Percentiles rank a stretch among this genome's conserved stretches.
Evolutionary conservation across 257 asterid species (phyloP).

Genomic region (Solanum pennellii): DNA sequence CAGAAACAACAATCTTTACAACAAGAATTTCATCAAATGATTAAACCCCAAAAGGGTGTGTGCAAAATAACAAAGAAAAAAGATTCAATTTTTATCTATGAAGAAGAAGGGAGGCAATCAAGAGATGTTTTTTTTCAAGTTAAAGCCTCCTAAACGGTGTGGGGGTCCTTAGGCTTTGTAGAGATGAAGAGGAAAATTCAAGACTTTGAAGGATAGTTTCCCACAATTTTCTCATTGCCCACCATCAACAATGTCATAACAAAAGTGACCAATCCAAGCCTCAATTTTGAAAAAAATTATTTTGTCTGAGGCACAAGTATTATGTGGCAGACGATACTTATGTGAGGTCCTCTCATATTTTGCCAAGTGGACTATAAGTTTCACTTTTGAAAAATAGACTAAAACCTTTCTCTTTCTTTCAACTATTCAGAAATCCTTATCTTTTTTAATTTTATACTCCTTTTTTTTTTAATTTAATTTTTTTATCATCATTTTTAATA

Average conservation of each 20-base stretch:
- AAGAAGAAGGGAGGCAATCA: background rate
- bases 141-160: background rate
- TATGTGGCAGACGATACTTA: too few species aligned
- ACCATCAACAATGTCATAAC: slow-evolving; percentile 5
- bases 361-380: too few species aligned
- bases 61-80: background rate
- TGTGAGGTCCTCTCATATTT: too few species aligned
- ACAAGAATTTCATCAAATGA: background rate
- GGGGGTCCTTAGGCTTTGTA: background rate
- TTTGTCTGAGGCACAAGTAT: too few species aligned
- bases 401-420: too few species aligned
- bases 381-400: too few species aligned
- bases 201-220: background rate
- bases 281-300: background rate
- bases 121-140: background rate
- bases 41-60: background rate
- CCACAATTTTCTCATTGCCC: slow-evolving; percentile 40
- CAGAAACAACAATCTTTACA: slow-evolving; percentile 40
- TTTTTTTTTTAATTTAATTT: too few species aligned
- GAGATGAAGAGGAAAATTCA: slow-evolving; percentile 5
- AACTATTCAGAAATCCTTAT: too few species aligned
- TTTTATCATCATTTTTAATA: too few species aligned
- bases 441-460: too few species aligned
- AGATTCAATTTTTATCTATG: background rate
- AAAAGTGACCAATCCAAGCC: background rate